Evolutionary conservation across 1,284 basidiomycete species (phyloP).

Genomic region (Puccinia sorghi): DNA sequence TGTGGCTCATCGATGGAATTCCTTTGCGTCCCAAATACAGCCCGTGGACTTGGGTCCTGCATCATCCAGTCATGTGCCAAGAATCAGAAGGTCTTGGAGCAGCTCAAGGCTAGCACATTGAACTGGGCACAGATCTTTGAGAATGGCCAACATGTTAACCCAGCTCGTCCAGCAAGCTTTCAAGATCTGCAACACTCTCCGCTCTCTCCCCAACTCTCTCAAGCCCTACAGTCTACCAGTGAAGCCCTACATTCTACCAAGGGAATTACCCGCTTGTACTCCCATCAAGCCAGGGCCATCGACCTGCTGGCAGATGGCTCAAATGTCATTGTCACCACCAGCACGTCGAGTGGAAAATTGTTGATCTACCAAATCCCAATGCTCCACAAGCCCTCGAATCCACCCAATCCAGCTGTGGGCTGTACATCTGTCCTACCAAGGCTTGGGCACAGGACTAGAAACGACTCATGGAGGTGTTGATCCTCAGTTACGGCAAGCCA

Average conservation of each 20-base stretch:
- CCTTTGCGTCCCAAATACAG: too few relatives aligned
- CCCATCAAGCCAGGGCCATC: slow-evolving; percentile 77
- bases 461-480: slow-evolving; percentile 67
- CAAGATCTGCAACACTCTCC: slow-evolving; percentile 64
- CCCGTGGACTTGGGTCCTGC: slow-evolving; percentile 36
- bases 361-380: slow-evolving; percentile 81
- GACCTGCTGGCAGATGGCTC: slow-evolving; percentile 66
- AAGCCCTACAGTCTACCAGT: slow-evolving; percentile 67
- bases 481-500: slow-evolving; percentile 67
- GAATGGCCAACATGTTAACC: slow-evolving; percentile 24
- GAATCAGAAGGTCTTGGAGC: slow-evolving; percentile 66
- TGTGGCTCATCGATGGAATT: too few relatives aligned
- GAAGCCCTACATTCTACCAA: slow-evolving; percentile 68
- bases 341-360: slow-evolving; percentile 88
- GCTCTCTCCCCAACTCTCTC: slow-evolving; percentile 65
- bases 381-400: slow-evolving; percentile 69
- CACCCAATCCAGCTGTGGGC: slow-evolving; percentile 68
- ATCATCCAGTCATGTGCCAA: slow-evolving; percentile 57
- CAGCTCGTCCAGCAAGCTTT: slow-evolving; percentile 55
- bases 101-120: slow-evolving; percentile 64
- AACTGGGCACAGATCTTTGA: slow-evolving; percentile 69
- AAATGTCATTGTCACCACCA: slow-evolving; percentile 84
- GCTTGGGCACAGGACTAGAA: slow-evolving; percentile 88
- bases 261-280: slow-evolving; percentile 70
- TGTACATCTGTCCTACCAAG: slow-evolving; percentile 91